A percentile compares a stretch with the other conserved stretches of the same genome.
Evolutionary conservation across 352 stramenopile species (phyloP).

Genomic region (Pythium graminicola): DNA sequence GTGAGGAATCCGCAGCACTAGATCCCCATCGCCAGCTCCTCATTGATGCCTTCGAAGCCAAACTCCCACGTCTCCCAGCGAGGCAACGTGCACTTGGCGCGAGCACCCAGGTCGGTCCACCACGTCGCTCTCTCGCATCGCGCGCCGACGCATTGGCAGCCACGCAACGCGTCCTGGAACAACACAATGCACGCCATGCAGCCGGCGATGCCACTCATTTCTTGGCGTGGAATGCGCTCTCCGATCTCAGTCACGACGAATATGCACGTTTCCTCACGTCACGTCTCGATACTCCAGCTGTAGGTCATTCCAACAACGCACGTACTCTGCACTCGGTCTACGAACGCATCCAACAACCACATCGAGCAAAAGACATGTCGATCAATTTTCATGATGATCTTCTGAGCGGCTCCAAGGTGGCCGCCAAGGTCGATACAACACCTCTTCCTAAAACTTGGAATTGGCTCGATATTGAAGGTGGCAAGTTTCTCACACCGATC

Average conservation of each 20-base stretch:
- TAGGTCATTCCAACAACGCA: slow-evolving; percentile 8
- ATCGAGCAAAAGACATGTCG: slow-evolving; percentile 17
- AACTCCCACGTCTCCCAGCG: slow-evolving; percentile 17
- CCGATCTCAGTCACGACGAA: slow-evolving; percentile 58
- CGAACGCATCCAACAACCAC: slow-evolving; percentile 11
- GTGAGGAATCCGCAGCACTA: not conserved
- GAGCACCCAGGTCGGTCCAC: slow-evolving; percentile 30
- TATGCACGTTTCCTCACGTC: slow-evolving; percentile 55
- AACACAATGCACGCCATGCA: slow-evolving; percentile 38
- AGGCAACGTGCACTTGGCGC: slow-evolving; percentile 19
- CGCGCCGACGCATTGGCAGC: slow-evolving; percentile 37
- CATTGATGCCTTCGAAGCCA: slow-evolving; percentile 20
- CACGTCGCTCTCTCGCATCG: slow-evolving; percentile 33
- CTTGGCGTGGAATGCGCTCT: slow-evolving; percentile 57
- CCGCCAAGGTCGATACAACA: slow-evolving; percentile 19
- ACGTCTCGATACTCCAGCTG: slow-evolving; percentile 27
- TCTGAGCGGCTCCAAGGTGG: slow-evolving; percentile 10
- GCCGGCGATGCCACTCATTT: slow-evolving; percentile 40
- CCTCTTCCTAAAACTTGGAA: slow-evolving; percentile 40
- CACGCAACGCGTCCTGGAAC: slow-evolving; percentile 36
- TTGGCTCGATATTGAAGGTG: slow-evolving; percentile 60
- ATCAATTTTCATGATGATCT: slow-evolving; percentile 28
- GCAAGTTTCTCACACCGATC: slow-evolving; percentile 84
- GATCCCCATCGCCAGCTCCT: not conserved
- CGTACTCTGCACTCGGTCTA: slow-evolving; percentile 20